Percentiles rank a stretch among this genome's conserved stretches.
Conservation (phyloP, 148 eudicot genomes). For the Spergularia bocconei region DNA sequence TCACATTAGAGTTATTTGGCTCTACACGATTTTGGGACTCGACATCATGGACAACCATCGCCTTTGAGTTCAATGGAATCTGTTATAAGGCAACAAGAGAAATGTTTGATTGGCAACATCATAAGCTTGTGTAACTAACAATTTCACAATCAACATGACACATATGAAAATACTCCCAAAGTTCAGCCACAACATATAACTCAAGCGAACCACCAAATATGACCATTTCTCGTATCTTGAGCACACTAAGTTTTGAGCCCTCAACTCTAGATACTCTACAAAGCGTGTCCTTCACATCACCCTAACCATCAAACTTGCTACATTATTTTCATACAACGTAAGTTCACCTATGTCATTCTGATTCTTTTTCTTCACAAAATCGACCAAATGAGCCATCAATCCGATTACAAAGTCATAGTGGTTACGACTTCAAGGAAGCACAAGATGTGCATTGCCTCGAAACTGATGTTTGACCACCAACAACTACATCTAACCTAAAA, state of each 20-base stretch:
- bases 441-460: no score
- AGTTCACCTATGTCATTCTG: neutral
- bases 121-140: constrained; percentile 8
- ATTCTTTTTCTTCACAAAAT: neutral
- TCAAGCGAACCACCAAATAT: neutral
- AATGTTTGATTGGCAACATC: neutral
- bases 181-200: neutral
- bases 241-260: neutral
- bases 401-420: neutral
- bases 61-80: constrained; percentile 26
- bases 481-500: no score
- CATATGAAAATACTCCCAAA: constrained; percentile 3
- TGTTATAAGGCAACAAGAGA: constrained; percentile 7
- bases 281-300: neutral
- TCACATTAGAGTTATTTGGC: constrained; percentile 23
- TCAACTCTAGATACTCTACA: neutral
- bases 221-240: neutral
- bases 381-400: neutral
- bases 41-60: constrained; percentile 26
- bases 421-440: neutral
- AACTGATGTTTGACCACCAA: no score
- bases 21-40: constrained; percentile 19
- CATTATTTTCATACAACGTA: neutral
- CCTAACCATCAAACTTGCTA: neutral
- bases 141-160: constrained; percentile 1